Conservation (phyloP, 176 grass and related monocot species). For the Eleusine coracana region DNA sequence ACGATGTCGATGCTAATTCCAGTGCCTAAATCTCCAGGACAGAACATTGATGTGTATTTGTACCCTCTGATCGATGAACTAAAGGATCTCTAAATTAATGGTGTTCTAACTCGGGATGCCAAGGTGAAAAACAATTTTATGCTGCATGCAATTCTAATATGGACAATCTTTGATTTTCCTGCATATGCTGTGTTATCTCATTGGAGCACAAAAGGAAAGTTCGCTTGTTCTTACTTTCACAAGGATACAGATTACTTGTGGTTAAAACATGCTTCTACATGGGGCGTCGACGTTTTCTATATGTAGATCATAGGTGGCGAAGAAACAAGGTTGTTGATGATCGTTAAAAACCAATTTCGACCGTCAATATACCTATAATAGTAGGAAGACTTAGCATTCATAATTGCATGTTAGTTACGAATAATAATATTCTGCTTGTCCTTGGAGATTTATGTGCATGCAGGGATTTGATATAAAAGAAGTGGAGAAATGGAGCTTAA, state of each 20-base stretch:
- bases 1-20: no score
- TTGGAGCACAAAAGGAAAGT: slow-evolving; percentile 28
- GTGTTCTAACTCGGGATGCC: neutral
- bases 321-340: neutral
- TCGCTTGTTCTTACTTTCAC: slow-evolving; percentile 2
- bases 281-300: neutral
- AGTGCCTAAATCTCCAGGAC: neutral
- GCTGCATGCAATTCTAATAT: neutral
- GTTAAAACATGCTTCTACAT: slow-evolving; percentile 1
- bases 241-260: neutral
- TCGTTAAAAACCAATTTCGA: no score
- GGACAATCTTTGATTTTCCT: neutral
- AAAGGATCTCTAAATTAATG: neutral
- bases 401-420: no score
- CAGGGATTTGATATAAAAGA: no score
- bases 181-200: neutral
- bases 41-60: neutral
- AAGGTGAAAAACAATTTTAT: neutral
- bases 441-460: no score
- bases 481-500: no score
- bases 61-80: neutral
- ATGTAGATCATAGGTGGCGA: neutral
- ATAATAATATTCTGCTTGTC: no score
- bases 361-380: no score
- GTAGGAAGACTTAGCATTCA: no score